Conservation (phyloP, 2,329 filamentous ascomycete genomes). For the Aspergillus tubingensis region DNA sequence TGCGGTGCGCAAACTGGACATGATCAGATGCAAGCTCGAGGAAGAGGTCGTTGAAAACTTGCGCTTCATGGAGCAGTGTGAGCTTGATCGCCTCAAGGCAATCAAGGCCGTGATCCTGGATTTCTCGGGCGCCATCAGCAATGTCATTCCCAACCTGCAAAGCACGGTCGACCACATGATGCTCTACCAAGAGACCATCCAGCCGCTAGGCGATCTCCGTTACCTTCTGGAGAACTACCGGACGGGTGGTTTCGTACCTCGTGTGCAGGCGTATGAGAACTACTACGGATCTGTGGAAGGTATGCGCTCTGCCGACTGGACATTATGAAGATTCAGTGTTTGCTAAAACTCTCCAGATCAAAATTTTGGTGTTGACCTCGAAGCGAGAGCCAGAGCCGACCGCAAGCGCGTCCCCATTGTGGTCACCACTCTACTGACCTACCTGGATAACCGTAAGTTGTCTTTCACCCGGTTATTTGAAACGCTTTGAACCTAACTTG, state of each 20-base stretch:
- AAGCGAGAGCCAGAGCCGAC: slow-evolving; percentile 87
- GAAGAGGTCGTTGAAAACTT: slow-evolving; percentile 91
- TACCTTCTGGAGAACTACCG: slow-evolving; percentile 97
- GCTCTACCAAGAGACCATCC: slow-evolving; percentile 98
- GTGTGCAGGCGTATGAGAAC: slow-evolving; percentile 92
- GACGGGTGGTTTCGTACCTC: slow-evolving; percentile 88
- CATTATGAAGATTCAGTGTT: not conserved
- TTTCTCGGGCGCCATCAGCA: slow-evolving; percentile 95
- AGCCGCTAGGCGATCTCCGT: slow-evolving; percentile 82
- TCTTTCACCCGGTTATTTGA: not conserved
- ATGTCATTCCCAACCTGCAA: slow-evolving; percentile 94
- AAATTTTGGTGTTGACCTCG: slow-evolving; percentile 97
- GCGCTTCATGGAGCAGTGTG: slow-evolving; percentile 94
- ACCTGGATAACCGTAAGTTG: slow-evolving; percentile 74
- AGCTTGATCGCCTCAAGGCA: slow-evolving; percentile 91
- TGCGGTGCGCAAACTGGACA: slow-evolving; percentile 81
- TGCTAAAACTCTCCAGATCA: slow-evolving; percentile 61
- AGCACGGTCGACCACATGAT: slow-evolving; percentile 98
- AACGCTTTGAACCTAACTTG: slow-evolving; percentile 7
- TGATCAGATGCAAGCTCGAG: slow-evolving; percentile 90
- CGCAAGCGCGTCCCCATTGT: slow-evolving; percentile 93
- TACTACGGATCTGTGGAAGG: slow-evolving; percentile 96
- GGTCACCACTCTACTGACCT: slow-evolving; percentile 89
- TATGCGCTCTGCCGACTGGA: slow-evolving; percentile 29
- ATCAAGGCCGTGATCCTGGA: slow-evolving; percentile 98